phyloP scores from a whole-genome alignment of 1,284 basidiomycete species.

The Austroboletus novae-zelandiae region DNA sequence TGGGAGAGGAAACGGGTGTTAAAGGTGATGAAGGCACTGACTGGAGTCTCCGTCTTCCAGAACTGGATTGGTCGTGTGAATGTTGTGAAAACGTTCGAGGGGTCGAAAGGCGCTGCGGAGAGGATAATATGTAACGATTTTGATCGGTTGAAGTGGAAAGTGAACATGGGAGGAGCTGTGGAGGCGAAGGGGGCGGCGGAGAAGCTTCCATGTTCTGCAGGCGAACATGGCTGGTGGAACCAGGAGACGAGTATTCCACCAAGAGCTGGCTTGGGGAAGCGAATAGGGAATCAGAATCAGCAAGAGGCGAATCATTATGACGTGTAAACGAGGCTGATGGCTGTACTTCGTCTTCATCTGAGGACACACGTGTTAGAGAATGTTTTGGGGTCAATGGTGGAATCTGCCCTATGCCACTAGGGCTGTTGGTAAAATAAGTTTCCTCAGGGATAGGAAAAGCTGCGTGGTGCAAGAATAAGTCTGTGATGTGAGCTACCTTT shows the following conservation, averaged over 20 bases:
- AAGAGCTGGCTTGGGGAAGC: constrained; percentile 13
- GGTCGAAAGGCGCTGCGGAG: constrained; percentile 6
- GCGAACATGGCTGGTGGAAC: neutral
- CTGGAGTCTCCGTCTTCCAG: neutral
- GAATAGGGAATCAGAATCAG: constrained; percentile 19
- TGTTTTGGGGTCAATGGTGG: neutral
- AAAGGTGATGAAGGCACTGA: constrained; percentile 20
- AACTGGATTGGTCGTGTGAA: constrained; percentile 2
- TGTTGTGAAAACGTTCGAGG: constrained; percentile 16
- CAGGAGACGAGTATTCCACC: neutral
- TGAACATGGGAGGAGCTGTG: constrained; percentile 4
- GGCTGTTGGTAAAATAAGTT: neutral
- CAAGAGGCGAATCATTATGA: constrained; percentile 5
- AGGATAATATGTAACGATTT: constrained; percentile 8
- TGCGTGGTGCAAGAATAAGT: neutral
- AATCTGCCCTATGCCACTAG: neutral
- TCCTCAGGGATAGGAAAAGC: neutral
- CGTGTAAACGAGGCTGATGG: neutral
- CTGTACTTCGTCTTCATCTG: neutral
- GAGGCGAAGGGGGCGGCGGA: neutral
- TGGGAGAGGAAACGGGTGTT: constrained; percentile 23
- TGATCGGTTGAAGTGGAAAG: constrained; percentile 9
- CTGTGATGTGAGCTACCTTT: constrained; percentile 19
- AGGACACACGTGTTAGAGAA: neutral
- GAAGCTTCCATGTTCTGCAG: neutral